Percentiles rank a stretch among this genome's conserved stretches.
These are phyloP conservation scores for Phytophthora ohioensis DNA, from an alignment of 352 stramenopile genomes.

Conservation along the genomic window DNA sequence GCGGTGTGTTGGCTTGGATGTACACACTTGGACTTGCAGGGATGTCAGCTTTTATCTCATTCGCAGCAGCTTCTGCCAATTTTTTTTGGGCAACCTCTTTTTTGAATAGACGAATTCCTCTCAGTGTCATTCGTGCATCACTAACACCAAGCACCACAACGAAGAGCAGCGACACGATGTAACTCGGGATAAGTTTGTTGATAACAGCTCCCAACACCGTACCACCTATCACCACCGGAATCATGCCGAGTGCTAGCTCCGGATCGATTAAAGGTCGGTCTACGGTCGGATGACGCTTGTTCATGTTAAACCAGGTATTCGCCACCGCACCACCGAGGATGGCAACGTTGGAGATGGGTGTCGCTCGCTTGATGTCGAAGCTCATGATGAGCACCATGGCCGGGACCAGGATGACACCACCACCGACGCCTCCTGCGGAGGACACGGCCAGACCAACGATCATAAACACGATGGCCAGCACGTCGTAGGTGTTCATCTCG, in stretches of 20 bases:
- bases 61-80: constrained; percentile 8
- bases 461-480: constrained; percentile 54
- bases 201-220: constrained; percentile 59
- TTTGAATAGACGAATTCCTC: constrained; percentile 24
- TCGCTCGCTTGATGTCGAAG: constrained; percentile 69
- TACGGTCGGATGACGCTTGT: constrained; percentile 53
- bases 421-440: constrained; percentile 53
- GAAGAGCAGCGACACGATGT: constrained; percentile 61
- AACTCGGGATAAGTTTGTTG: constrained; percentile 60
- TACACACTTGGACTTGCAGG: constrained; percentile 10
- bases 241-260: constrained; percentile 60
- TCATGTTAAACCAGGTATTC: constrained; percentile 63
- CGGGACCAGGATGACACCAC: constrained; percentile 55
- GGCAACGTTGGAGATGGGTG: constrained; percentile 60
- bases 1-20: constrained; percentile 10
- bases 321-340: constrained; percentile 63
- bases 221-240: constrained; percentile 61
- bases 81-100: constrained; percentile 43
- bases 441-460: constrained; percentile 46
- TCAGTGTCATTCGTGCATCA: constrained; percentile 31
- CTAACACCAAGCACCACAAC: constrained; percentile 46
- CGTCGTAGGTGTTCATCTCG: constrained; percentile 45
- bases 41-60: not conserved
- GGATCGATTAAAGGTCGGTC: constrained; percentile 59
- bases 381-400: constrained; percentile 63